These are phyloP conservation scores for Lentithecium fluviatile DNA, from an alignment of 495 filamentous ascomycete species.

Conservation along the genomic window DNA sequence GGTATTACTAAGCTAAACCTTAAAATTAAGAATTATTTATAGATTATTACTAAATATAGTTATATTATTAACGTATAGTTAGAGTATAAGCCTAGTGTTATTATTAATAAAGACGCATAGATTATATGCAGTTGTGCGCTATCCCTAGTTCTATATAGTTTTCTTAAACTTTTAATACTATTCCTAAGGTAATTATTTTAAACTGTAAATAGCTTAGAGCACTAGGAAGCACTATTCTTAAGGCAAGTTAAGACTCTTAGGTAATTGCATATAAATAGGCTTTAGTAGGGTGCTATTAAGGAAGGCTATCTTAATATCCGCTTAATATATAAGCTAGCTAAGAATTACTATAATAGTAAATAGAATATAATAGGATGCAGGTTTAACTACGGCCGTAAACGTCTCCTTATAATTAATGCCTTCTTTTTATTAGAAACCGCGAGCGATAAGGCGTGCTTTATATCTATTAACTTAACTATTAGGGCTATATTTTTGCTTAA, in stretches of 20 bases:
- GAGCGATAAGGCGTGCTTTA: constrained; percentile 42
- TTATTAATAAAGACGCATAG: neutral
- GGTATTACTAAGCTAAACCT: neutral
- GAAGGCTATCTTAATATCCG: constrained; percentile 42
- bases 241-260: constrained; percentile 22
- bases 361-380: constrained; percentile 39
- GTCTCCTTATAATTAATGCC: constrained; percentile 46
- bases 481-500: constrained; percentile 40
- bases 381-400: constrained; percentile 47
- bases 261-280: constrained; percentile 36
- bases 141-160: neutral
- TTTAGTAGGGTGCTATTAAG: constrained; percentile 33
- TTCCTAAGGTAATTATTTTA: constrained; percentile 45
- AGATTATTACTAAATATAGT: neutral
- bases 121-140: neutral
- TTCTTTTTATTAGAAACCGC: constrained; percentile 40
- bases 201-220: constrained; percentile 42
- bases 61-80: neutral
- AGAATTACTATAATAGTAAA: constrained; percentile 34
- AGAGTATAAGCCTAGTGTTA: neutral
- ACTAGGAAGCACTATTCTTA: constrained; percentile 13
- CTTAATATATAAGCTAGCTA: constrained; percentile 36
- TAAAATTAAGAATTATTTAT: neutral
- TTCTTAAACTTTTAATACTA: constrained; percentile 40
- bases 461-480: constrained; percentile 38